Evolutionary conservation across 108 stramenopile species (phyloP).

Genomic region (Cyclotella baltica): DNA sequence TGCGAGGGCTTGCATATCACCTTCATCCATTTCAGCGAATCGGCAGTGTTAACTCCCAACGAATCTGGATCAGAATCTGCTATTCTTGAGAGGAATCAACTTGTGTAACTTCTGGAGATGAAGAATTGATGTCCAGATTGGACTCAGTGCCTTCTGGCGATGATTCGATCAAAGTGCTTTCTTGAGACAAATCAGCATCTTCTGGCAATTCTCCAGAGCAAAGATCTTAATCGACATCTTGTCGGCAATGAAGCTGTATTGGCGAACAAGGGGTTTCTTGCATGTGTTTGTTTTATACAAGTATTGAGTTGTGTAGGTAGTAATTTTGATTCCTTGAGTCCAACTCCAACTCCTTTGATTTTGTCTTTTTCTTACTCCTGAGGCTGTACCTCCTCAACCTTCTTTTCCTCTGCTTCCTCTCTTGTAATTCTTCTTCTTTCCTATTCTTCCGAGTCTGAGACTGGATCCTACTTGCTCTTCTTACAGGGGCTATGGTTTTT

Average conservation of each 20-base stretch:
- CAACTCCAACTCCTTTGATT: background rate
- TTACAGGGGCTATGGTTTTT: no score
- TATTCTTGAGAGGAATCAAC: no score
- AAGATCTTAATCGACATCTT: conserved; percentile 18
- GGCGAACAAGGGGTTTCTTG: no score
- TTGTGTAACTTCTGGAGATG: background rate
- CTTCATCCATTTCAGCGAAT: background rate
- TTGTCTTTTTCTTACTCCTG: background rate
- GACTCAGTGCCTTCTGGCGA: no score
- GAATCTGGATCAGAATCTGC: background rate
- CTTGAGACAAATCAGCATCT: background rate
- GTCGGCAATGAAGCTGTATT: no score
- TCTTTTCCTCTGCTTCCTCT: background rate
- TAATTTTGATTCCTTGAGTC: background rate
- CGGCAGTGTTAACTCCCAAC: background rate
- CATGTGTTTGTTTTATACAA: background rate
- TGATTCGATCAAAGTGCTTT: background rate
- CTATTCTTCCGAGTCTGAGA: background rate
- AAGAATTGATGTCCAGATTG: background rate
- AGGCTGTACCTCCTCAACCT: conserved; percentile 2
- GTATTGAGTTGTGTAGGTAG: background rate
- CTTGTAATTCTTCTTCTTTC: background rate
- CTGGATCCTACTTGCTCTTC: background rate
- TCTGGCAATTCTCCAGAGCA: background rate
- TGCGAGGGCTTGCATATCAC: background rate